Evolutionary conservation across 768 basidiomycete species (phyloP), one percentile per base, ranked within the genome.

Genomic region (Agaricus subrufescens): DNA sequence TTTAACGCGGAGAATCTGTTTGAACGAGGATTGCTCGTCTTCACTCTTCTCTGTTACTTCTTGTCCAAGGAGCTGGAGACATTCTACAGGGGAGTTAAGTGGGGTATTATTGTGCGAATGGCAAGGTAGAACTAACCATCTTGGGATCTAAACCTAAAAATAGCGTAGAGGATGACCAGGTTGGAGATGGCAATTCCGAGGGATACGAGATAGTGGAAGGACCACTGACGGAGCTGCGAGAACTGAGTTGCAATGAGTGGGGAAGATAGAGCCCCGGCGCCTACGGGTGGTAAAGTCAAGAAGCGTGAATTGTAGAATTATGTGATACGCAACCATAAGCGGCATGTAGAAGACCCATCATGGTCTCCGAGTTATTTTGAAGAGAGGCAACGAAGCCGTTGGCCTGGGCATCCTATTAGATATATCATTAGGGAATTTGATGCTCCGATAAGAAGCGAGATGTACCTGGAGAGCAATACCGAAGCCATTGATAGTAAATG

Each of bases 201-300:
- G 0, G 89, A 90, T 1, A 72, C 72, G 8, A 93, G 75, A 63
- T 85, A 94, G 66, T 93, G 87, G 66, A 88, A 86, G 0, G 85
- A 88, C 92, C 91, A 94, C 34, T 72, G 77, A 0, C 60, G 67
- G 25, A 81, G 62, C 54, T 83, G 81, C 0, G 89, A 75, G 60
- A 95, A 94, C 56, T 92, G 88, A 0, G 94, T 95, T 0, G 92
- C 80, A 0, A 87, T 82, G 15, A 95, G 76, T 2, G 94, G 93
- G 0, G 91, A 68, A 7, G 73, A 73, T 9, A 89, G 71, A 2
- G 87, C 87, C 1, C 88, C 88, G 0, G 78, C 70, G 19, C 88
- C 87, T 89, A 38, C 15, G 38, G 48, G 31, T 7, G 15, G 46
- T 45, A 19, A 26, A 19, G 37, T 45, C 52, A 15, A 34, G n/a